Evolutionary conservation across 495 filamentous ascomycete genomes (phyloP), one percentile per base, ranked within the genome.

Genomic region (Hypomontagnella monticulosa): DNA sequence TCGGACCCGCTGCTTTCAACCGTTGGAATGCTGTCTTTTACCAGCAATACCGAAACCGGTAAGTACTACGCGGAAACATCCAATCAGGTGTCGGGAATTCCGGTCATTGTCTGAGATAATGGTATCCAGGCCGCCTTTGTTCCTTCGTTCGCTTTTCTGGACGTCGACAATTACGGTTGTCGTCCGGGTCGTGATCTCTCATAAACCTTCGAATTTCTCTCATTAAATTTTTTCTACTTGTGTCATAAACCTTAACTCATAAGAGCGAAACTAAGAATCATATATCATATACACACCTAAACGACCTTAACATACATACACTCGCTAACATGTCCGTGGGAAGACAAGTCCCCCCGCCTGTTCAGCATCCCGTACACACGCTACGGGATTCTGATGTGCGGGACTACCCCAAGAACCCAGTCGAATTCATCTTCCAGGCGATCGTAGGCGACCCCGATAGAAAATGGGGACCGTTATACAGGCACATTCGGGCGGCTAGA

Each of bases 21-120:
- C 23, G 12, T n/a, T 61, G 66, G 66, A 69, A 69, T 69, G 66
- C 23, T 15, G 12, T 19, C 30, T 49, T 65, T 57, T 50, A 61
- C n/a, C 33, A 14, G 16, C 27, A 38, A 11, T 33, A 41, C 69
- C 32, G 71, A 69, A 69, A 65, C 30, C 69, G 60, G 71, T 53
- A 62, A 30, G 23, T 44, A 20, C n/a, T 27, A 54, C 37, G 69
- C 71, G 71, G 59, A 73, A 73, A 40, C 71, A 66, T 65, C 66
- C 56, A 56, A 63, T 63, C 43, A 55, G 18, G 40, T 40, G 33
- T 52, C 16, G n/a, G 43, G 51, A 40, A 20, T 33, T 53, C 36
- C 18, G n/a, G 40, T 47, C 47, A 63, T 69, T 55, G 55, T 59
- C 41, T 57, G 18, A 51, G 27, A 32, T 2, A 16, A 53, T 50